Base-by-base conservation (phyloP, 1,139 yeast species). In the Sugiyamaella sp. region DNA sequence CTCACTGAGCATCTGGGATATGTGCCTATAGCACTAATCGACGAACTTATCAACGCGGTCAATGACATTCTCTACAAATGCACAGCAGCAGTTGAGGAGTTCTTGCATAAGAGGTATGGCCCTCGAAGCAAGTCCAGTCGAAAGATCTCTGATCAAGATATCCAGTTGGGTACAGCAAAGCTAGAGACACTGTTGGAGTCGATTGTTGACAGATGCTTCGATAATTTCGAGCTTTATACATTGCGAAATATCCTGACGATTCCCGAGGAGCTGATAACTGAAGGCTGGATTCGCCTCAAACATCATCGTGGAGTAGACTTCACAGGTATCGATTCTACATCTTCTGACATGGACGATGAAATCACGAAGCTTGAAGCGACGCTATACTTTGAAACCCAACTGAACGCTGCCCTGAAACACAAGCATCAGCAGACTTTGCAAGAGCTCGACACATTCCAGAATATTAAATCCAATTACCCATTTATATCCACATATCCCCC, bases 41-140 rank as follows among this genome's bases (percentile, higher is more conserved):
- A 91, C 66, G 97, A 90, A 65, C 85, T 91, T 17, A 89, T 91
- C 64, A 90, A 90, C 69, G 89, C 91, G 0, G 95, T 89, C 22
- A 90, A 91, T 64, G 90, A 84, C 55, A 81, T 89, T 35, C 80
- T 90, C 80, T 88, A 88, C 71, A 85, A 86, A 63, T 88, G 96
- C 63, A 85, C 93, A 0, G 81, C 80, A 51, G 96, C 90, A 1
- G 79, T 90, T 74, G 96, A 89, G 66, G 77, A 78, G 44, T 86
- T 85, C 61, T 71, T 90, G 24, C 39, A 46, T 22, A 60, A 59
- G 49, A 59, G 63, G 20, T 63, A 56, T 54, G 63, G 47, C 57
- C 62, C 53, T 53, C 60, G 44, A 57, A 74, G 57, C 60, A 67
- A 56, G 60, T 48, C 48, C 50, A 20, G 41, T 37, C 33, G 53